These are phyloP conservation scores for Bassia scoparia DNA, from an alignment of 148 eudicot genomes.

Conservation along the genomic window DNA sequence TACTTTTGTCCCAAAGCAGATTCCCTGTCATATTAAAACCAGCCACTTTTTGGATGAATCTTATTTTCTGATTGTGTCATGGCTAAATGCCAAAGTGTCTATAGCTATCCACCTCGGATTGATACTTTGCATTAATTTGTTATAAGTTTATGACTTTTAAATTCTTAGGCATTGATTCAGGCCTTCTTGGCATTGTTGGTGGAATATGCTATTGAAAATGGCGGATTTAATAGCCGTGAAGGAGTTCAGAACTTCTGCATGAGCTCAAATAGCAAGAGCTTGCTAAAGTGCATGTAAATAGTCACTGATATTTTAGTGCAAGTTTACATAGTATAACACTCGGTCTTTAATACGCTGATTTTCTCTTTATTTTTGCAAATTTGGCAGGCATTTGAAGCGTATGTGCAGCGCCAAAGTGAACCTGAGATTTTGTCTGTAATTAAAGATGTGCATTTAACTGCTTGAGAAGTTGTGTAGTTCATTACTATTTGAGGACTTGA, in stretches of 20 bases:
- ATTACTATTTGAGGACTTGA: no score
- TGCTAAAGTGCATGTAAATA: not conserved
- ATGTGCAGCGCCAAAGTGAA: not conserved
- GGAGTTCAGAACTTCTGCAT: not conserved
- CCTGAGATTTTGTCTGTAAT: not conserved
- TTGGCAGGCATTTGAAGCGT: not conserved
- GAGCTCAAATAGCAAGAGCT: not conserved
- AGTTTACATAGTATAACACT: not conserved
- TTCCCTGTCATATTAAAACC: no score
- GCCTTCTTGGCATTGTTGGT: not conserved
- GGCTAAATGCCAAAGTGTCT: no score
- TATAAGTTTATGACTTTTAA: no score
- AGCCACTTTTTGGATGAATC: no score
- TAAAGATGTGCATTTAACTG: not conserved
- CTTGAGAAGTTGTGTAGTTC: not conserved
- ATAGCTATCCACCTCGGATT: no score
- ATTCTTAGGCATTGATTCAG: not conserved
- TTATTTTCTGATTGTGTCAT: no score
- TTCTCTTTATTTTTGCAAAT: not conserved
- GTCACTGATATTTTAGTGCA: not conserved
- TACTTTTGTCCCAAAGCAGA: no score
- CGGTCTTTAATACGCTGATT: not conserved
- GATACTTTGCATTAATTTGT: no score
- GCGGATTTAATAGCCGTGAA: not conserved
- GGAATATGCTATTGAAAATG: not conserved